Conservation (phyloP, 1,139 yeast species). For the Pichia sp. region DNA sequence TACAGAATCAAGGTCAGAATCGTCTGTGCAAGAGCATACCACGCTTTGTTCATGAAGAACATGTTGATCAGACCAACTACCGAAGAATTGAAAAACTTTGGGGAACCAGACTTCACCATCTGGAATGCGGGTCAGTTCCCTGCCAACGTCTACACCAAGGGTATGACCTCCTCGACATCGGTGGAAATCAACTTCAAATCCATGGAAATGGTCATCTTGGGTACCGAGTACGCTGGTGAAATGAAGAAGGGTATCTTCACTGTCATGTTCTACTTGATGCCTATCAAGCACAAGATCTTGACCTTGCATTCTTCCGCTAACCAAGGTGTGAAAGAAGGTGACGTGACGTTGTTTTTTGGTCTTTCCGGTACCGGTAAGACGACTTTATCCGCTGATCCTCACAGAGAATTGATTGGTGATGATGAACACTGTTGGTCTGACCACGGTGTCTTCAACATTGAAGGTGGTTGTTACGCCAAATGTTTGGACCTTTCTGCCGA, state of each 20-base stretch:
- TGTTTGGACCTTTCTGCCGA: slow-evolving; percentile 86
- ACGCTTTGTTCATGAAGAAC: slow-evolving; percentile 95
- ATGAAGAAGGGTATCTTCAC: slow-evolving; percentile 99
- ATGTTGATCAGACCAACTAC: slow-evolving; percentile 94
- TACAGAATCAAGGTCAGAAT: slow-evolving; percentile 96
- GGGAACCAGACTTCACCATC: slow-evolving; percentile 97
- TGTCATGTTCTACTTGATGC: slow-evolving; percentile 98
- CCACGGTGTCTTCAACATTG: slow-evolving; percentile 96
- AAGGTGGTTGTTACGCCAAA: slow-evolving; percentile 99
- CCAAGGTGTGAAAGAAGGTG: slow-evolving; percentile 68
- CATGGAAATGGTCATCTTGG: slow-evolving; percentile 98
- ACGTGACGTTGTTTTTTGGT: slow-evolving; percentile 93
- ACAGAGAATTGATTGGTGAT: slow-evolving; percentile 92
- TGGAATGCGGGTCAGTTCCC: slow-evolving; percentile 99
- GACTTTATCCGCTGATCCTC: slow-evolving; percentile 93
- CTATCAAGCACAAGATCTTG: slow-evolving; percentile 84
- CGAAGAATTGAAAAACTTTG: slow-evolving; percentile 84
- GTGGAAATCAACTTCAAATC: slow-evolving; percentile 95
- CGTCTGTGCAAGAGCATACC: slow-evolving; percentile 98
- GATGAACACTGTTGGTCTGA: slow-evolving; percentile 99
- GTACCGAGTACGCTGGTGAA: slow-evolving; percentile 99
- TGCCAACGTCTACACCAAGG: slow-evolving; percentile 92
- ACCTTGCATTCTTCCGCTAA: slow-evolving; percentile 95
- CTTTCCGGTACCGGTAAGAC: slow-evolving; percentile 98
- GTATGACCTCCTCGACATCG: slow-evolving; percentile 95